Evolutionary conservation across 768 basidiomycete genomes (phyloP).

Genomic region (Mycena epipterygia): DNA sequence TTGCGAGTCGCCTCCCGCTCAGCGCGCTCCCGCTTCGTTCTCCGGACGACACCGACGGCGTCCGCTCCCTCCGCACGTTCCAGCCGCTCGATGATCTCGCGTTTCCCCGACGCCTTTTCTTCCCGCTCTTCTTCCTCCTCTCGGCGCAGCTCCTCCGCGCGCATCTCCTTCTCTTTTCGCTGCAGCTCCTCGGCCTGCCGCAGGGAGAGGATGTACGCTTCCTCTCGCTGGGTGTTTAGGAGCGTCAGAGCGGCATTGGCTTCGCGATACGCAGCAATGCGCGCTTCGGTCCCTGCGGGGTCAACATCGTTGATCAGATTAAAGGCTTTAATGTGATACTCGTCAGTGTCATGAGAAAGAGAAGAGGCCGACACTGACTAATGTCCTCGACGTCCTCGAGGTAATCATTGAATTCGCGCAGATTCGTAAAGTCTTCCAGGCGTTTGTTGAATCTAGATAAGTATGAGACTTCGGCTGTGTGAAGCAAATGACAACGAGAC

Average conservation of each 20-base stretch:
- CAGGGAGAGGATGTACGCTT: constrained; percentile 78
- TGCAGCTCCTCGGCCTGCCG: constrained; percentile 88
- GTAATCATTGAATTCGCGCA: constrained; percentile 92
- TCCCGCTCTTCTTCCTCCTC: constrained; percentile 84
- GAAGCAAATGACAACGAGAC: constrained; percentile 40
- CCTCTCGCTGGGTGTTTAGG: constrained; percentile 86
- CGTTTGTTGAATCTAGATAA: constrained; percentile 92
- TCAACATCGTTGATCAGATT: constrained; percentile 95
- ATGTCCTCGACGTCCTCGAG: constrained; percentile 97
- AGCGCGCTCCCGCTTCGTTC: constrained; percentile 75
- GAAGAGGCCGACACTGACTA: constrained; percentile 46
- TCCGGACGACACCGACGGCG: constrained; percentile 76
- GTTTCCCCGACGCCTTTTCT: constrained; percentile 78
- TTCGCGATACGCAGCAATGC: constrained; percentile 81
- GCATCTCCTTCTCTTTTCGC: constrained; percentile 75
- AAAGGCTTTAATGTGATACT: constrained; percentile 73
- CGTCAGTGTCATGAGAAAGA: constrained; percentile 9
- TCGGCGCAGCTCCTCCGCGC: constrained; percentile 73
- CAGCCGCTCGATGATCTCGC: constrained; percentile 85
- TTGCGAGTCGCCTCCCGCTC: constrained; percentile 54
- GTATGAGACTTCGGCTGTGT: constrained; percentile 1
- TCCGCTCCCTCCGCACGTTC: constrained; percentile 79
- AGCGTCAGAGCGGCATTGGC: constrained; percentile 89
- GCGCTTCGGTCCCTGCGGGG: constrained; percentile 82
- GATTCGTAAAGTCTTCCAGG: constrained; percentile 87